Conservation (phyloP, 768 basidiomycete genomes). For the Termitomyces sp. region DNA sequence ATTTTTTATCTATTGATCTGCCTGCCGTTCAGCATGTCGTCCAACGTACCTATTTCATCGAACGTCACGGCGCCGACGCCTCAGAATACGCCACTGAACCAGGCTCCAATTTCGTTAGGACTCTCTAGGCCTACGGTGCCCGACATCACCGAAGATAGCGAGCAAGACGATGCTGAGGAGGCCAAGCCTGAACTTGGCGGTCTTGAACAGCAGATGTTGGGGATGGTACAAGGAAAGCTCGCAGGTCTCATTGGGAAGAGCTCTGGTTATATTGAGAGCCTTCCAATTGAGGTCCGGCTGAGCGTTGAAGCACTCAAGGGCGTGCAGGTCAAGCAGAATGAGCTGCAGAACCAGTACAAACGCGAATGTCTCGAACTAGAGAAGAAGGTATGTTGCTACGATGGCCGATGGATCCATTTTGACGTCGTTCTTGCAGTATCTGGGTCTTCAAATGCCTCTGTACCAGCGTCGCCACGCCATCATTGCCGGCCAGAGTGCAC, state of each 20-base stretch:
- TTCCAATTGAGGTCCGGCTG: conserved; percentile 76
- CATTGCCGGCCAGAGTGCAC: conserved; percentile 68
- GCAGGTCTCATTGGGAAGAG: conserved; percentile 82
- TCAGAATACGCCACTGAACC: conserved; percentile 84
- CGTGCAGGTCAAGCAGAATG: conserved; percentile 85
- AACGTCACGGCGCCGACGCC: conserved; percentile 87
- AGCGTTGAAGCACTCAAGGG: conserved; percentile 92
- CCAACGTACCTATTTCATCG: conserved; percentile 56
- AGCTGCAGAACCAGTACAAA: conserved; percentile 92
- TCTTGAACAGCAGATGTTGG: conserved; percentile 62
- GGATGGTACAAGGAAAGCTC: conserved; percentile 86
- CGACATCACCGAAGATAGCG: conserved; percentile 80
- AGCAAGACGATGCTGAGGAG: conserved; percentile 53
- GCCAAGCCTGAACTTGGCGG: conserved; percentile 32
- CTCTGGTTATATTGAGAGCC: conserved; percentile 90
- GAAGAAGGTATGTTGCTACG: conserved; percentile 65
- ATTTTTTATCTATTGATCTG: conserved; percentile 16
- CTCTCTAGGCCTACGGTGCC: conserved; percentile 86
- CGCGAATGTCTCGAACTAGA: conserved; percentile 92
- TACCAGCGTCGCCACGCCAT: conserved; percentile 84
- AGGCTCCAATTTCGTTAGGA: conserved; percentile 72
- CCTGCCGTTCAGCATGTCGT: conserved; percentile 46
- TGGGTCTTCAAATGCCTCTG: conserved; percentile 71
- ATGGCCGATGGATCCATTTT: not conserved
- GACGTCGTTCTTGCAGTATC: conserved; percentile 42